Conservation (phyloP, 805 yeast species). For the Blastobotrys chiropterorum region DNA sequence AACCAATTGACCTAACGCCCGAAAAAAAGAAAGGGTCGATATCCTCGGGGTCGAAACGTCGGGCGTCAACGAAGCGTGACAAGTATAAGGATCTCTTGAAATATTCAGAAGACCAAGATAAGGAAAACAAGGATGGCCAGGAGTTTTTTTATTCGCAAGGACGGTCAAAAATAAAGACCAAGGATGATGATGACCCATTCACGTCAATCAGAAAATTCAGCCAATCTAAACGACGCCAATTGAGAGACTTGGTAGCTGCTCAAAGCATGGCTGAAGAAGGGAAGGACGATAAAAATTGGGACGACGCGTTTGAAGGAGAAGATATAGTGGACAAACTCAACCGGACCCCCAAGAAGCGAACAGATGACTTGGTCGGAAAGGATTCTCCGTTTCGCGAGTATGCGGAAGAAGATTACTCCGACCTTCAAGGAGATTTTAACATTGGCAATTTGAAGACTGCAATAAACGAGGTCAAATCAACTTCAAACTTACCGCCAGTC, state of each 20-base stretch:
- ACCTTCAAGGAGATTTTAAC: constrained; percentile 16
- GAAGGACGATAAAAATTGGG: constrained; percentile 7
- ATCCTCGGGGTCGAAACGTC: background rate
- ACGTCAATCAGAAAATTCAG: constrained; percentile 7
- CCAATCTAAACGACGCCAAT: constrained; percentile 4
- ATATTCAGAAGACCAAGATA: background rate
- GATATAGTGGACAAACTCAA: background rate
- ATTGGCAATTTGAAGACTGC: constrained; percentile 3
- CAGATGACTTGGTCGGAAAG: constrained; percentile 2
- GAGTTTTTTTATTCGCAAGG: background rate
- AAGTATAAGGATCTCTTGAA: background rate
- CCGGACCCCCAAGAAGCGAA: background rate
- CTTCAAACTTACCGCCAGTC: constrained; percentile 3
- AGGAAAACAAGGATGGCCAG: background rate
- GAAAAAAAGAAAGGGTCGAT: background rate
- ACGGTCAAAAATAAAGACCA: background rate
- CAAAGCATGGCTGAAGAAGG: background rate
- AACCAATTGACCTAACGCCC: constrained; percentile 4
- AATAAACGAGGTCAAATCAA: background rate
- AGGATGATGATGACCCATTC: constrained; percentile 1
- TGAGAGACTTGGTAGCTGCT: constrained; percentile 1
- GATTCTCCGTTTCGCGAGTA: constrained; percentile 12
- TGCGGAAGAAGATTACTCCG: constrained; percentile 15
- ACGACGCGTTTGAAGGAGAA: constrained; percentile 8
- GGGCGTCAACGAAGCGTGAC: background rate